Conservation (phyloP, 441 rosid species). For the Pelargonium australe region DNA sequence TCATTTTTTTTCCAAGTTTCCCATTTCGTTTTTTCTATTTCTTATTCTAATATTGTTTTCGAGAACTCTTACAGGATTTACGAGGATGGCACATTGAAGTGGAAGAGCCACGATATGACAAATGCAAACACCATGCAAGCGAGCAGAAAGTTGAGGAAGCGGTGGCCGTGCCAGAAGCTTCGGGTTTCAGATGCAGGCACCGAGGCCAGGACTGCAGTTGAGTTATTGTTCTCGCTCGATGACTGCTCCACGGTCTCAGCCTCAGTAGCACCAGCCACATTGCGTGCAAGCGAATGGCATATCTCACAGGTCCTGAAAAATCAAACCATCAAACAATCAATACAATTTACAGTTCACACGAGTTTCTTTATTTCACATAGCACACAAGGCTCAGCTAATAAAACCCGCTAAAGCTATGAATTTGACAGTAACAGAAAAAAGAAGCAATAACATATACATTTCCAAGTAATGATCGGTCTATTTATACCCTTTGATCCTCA, state of each 20-base stretch:
- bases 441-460: background rate
- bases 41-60: background rate
- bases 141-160: conserved; percentile 54
- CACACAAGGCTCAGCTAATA: background rate
- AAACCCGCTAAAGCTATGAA: background rate
- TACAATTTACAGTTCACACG: background rate
- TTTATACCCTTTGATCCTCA: too few species aligned
- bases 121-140: conserved; percentile 74
- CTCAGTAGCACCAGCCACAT: conserved; percentile 43
- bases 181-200: conserved; percentile 34
- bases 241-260: conserved; percentile 22
- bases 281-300: conserved; percentile 50
- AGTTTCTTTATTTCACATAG: background rate
- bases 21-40: background rate
- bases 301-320: conserved; percentile 67
- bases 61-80: conserved; percentile 18
- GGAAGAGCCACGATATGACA: conserved; percentile 64
- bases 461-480: too few species aligned
- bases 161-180: conserved; percentile 57
- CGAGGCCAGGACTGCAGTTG: conserved; percentile 27
- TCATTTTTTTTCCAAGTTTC: background rate
- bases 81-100: conserved; percentile 37
- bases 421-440: conserved; percentile 5
- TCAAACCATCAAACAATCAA: background rate
- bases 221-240: conserved; percentile 29